phyloP scores from a whole-genome alignment of 805 yeast genomes.

The Candida qinlingensis region DNA sequence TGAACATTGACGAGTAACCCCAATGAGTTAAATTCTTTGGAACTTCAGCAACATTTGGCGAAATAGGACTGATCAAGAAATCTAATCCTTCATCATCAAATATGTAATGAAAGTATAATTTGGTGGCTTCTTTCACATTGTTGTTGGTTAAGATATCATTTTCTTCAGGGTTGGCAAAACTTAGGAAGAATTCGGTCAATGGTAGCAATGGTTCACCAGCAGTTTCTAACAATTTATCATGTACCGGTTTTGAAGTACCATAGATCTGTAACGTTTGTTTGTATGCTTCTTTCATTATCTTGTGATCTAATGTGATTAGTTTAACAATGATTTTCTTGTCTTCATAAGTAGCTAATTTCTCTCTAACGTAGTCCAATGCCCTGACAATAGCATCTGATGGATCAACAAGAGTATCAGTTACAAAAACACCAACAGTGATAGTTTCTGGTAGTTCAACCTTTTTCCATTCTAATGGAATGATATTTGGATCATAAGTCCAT shows the following conservation, averaged over 20 bases:
- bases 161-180: slow-evolving; percentile 51
- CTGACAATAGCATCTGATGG: slow-evolving; percentile 62
- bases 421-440: slow-evolving; percentile 54
- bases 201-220: slow-evolving; percentile 70
- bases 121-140: slow-evolving; percentile 50
- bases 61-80: slow-evolving; percentile 61
- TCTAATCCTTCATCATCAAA: slow-evolving; percentile 55
- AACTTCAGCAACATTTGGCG: slow-evolving; percentile 65
- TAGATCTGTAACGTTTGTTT: slow-evolving; percentile 54
- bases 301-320: slow-evolving; percentile 49
- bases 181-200: slow-evolving; percentile 57
- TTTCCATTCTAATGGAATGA: slow-evolving; percentile 35
- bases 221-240: slow-evolving; percentile 44
- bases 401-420: slow-evolving; percentile 60
- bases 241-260: slow-evolving; percentile 51
- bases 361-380: slow-evolving; percentile 46
- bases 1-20: slow-evolving; percentile 76
- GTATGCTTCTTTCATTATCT: slow-evolving; percentile 45
- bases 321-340: slow-evolving; percentile 40
- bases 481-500: slow-evolving; percentile 44
- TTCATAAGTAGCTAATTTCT: slow-evolving; percentile 35
- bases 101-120: slow-evolving; percentile 48
- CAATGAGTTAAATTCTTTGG: slow-evolving; percentile 63
- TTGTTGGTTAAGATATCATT: slow-evolving; percentile 57
- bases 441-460: slow-evolving; percentile 31